Evolutionary conservation across 2,329 filamentous ascomycete genomes (phyloP).

Genomic region (Trichoderma polysporum): DNA sequence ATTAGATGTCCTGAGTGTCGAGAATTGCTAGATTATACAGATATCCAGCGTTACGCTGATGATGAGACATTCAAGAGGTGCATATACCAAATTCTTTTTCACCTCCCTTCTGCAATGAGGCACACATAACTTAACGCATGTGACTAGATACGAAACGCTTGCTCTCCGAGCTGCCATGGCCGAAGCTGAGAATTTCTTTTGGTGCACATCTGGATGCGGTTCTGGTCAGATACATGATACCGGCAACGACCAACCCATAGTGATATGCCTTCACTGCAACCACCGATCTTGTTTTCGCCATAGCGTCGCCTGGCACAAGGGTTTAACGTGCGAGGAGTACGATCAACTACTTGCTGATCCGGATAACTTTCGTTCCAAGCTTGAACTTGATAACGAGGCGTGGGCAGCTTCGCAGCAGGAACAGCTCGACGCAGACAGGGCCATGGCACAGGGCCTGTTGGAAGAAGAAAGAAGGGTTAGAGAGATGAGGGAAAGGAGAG

Average conservation of each 20-base stretch:
- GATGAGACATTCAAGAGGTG: constrained; percentile 44
- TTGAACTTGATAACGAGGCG: constrained; percentile 37
- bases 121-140: neutral
- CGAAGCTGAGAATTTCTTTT: constrained; percentile 47
- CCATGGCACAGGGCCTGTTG: constrained; percentile 34
- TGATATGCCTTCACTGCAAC: constrained; percentile 41
- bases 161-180: constrained; percentile 45
- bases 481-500: constrained; percentile 27
- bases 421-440: constrained; percentile 47
- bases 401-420: constrained; percentile 44
- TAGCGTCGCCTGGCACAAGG: constrained; percentile 43
- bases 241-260: constrained; percentile 40
- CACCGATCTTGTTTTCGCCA: constrained; percentile 46
- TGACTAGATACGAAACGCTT: constrained; percentile 43
- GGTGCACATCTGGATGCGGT: constrained; percentile 53
- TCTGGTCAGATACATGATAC: constrained; percentile 52
- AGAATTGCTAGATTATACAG: constrained; percentile 41
- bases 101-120: neutral
- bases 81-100: neutral
- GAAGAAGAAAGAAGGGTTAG: constrained; percentile 34
- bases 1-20: constrained; percentile 55
- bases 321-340: constrained; percentile 44
- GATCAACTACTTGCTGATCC: constrained; percentile 41
- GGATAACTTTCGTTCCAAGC: constrained; percentile 38
- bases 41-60: constrained; percentile 47